Conservation (phyloP, 257 asterid genomes). For the Forsythia viridissima region DNA sequence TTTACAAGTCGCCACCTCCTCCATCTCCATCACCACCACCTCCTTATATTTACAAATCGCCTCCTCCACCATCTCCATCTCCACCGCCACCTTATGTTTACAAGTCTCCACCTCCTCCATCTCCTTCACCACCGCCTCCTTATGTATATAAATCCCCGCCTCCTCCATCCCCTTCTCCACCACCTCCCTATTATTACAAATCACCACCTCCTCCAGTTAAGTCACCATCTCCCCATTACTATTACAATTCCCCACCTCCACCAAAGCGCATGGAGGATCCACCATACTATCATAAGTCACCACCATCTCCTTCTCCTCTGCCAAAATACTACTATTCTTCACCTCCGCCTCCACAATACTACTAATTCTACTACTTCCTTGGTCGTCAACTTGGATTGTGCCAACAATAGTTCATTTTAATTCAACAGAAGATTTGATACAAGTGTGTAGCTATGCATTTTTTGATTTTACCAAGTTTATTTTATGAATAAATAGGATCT, state of each 20-base stretch:
- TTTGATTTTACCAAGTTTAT: too few relatives aligned
- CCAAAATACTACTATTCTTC: not conserved
- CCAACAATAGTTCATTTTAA: not conserved
- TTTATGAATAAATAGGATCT: too few relatives aligned
- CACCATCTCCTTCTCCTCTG: not conserved
- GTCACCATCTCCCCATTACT: constrained; percentile 3
- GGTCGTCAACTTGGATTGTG: too few relatives aligned
- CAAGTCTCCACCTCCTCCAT: constrained; percentile 1
- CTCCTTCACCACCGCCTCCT: constrained; percentile 17
- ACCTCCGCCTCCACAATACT: not conserved
- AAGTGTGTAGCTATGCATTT: too few relatives aligned
- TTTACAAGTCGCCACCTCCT: constrained; percentile 6
- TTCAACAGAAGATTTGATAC: not conserved
- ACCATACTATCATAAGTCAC: not conserved
- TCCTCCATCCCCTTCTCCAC: constrained; percentile 10
- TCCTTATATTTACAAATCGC: not conserved
- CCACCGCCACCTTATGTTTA: not conserved
- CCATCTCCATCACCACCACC: not conserved
- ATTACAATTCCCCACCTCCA: not conserved
- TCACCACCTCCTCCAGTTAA: constrained; percentile 10
- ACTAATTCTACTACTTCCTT: not conserved
- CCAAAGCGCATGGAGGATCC: not conserved
- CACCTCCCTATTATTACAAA: constrained; percentile 2
- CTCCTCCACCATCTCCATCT: not conserved
- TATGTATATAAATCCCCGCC: constrained; percentile 3